Percentiles rank a stretch among this genome's conserved stretches.
Conservation (phyloP, 1,284 basidiomycete genomes). For the Rhodotorula sp. region DNA sequence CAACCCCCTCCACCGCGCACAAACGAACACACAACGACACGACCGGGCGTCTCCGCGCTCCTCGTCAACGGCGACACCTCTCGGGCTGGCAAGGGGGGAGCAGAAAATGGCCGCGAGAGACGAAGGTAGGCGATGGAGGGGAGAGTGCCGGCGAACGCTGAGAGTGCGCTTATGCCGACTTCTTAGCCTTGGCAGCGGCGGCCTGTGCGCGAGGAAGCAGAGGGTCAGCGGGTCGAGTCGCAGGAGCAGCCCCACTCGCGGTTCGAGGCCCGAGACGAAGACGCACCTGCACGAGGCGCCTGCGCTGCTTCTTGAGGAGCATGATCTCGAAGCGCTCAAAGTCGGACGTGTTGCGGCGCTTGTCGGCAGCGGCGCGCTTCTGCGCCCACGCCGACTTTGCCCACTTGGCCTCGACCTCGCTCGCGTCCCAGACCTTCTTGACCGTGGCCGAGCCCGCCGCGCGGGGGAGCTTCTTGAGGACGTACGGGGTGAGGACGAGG, state of each 20-base stretch:
- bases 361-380: conserved; percentile 76
- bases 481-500: conserved; percentile 85
- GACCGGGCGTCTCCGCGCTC: too few relatives aligned
- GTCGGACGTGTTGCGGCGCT: conserved; percentile 78
- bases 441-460: conserved; percentile 78
- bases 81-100: too few relatives aligned
- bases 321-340: conserved; percentile 77
- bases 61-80: too few relatives aligned
- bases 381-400: conserved; percentile 79
- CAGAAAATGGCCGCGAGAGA: background rate
- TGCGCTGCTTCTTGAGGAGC: conserved; percentile 59
- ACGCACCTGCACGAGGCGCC: conserved; percentile 50
- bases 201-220: background rate
- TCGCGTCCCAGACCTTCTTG: conserved; percentile 84
- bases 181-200: conserved; percentile 41
- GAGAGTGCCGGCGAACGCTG: too few relatives aligned
- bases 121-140: background rate
- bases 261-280: background rate
- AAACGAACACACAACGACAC: too few relatives aligned
- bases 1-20: too few relatives aligned
- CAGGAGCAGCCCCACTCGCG: background rate
- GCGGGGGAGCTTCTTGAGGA: conserved; percentile 82
- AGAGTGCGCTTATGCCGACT: conserved; percentile 35
- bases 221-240: background rate
- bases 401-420: conserved; percentile 75